phyloP scores from a whole-genome alignment of 805 yeast genomes.

The Torulaspora gathmanii region DNA sequence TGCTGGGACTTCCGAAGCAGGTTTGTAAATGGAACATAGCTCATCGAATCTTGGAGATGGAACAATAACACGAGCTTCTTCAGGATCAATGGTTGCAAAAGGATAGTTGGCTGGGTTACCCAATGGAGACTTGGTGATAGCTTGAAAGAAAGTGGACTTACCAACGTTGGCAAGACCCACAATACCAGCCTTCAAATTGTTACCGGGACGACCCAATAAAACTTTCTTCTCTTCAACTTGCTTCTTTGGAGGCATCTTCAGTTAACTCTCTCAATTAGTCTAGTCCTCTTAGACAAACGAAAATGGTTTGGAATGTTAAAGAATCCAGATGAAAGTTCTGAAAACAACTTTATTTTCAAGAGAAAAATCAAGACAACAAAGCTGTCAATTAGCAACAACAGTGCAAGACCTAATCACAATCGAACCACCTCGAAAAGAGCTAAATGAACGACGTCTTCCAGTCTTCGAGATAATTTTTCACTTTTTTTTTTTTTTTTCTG shows the following conservation, averaged over 20 bases:
- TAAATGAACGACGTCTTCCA: not conserved
- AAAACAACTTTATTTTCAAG: not conserved
- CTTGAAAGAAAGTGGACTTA: slow-evolving; percentile 95
- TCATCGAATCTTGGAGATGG: slow-evolving; percentile 85
- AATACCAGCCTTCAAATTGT: slow-evolving; percentile 74
- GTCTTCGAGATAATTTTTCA: not conserved
- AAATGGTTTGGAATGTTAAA: not conserved
- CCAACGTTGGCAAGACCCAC: slow-evolving; percentile 96
- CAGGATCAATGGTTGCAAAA: slow-evolving; percentile 90
- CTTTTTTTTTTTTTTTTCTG: not conserved
- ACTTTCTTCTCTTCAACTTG: slow-evolving; percentile 55
- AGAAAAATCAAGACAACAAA: not conserved
- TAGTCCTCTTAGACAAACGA: not conserved
- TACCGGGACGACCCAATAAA: slow-evolving; percentile 79
- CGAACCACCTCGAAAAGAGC: not conserved
- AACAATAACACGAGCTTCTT: slow-evolving; percentile 92
- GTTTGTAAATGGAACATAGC: slow-evolving; percentile 67
- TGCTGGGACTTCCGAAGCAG: slow-evolving; percentile 87
- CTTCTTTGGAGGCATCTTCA: slow-evolving; percentile 39
- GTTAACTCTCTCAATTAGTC: not conserved
- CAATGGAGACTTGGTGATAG: slow-evolving; percentile 84
- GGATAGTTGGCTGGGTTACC: slow-evolving; percentile 99
- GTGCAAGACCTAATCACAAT: not conserved
- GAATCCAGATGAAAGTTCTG: not conserved
- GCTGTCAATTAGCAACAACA: not conserved